Base-by-base conservation (phyloP, 2,329 filamentous ascomycete species). In the Phymatotrichopsis omnivora region DNA sequence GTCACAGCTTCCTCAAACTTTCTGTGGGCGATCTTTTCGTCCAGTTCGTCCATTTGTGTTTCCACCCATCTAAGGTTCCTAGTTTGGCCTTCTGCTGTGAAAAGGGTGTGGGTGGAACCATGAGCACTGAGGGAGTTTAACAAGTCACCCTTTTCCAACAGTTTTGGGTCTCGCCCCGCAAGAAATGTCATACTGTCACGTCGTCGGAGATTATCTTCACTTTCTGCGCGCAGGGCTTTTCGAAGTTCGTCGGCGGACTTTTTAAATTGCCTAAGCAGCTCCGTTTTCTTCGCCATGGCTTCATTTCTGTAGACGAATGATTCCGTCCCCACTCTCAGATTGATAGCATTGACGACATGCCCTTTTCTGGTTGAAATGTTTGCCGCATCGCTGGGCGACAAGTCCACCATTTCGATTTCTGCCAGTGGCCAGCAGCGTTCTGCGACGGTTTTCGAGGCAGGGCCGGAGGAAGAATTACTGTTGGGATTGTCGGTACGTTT, bases 21-120 rank as follows among this genome's bases (percentile, higher is more conserved):
- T 61, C 96, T 89, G 39, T 95, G 72, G 0, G 91, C 89, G 58
- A 98, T 87, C 58, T 93, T 82, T 57, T 96, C 96, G 60, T 98
- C 91, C 5, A 98, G 75, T 60, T 93, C 85, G 60, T 98, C 91
- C 63, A 98, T 83, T 65, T 96, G 85, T 41, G 79, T 78, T 62
- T 98, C 91, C 0, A 98, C 85, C 85, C 85, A 95, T 42, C 89
- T 82, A 35, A 98, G 73, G 61, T 91, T 95, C 61, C 96, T 85
- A 63, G 95, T 87, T 59, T 93, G 93, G 37, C 91, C 91, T 59
- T 96, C 91, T 11, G 94, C 85, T 58, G 98, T 91, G 56, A 98
- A 87, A 44, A 94, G 75, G 57, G 82, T 78, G 41, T 54, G 53
- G n/a, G 55, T 55, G 16, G 52, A 45, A 3, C 50, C 52, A 20